Evolutionary conservation across 2,329 filamentous ascomycete genomes (phyloP), one percentile per base, ranked within the genome.

Genomic region (Botrytis squamosa): DNA sequence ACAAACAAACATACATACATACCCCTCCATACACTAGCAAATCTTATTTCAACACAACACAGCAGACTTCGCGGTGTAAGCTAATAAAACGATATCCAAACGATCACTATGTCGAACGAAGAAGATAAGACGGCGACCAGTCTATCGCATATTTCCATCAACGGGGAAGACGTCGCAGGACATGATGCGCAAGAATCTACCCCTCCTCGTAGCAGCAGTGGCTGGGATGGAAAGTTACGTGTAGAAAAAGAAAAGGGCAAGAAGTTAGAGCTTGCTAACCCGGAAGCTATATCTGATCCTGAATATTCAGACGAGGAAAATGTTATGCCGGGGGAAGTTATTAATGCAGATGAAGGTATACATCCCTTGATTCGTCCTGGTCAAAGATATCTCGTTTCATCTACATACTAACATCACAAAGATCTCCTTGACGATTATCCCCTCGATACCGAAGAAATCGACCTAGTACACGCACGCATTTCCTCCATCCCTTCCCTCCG

Each of bases 401-500:
- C 40, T 62, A 44, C 38, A 57, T 68, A 46, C 72, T 75, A 52
- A 75, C 67, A 25, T 22, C 40, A 55, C 70, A 40, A 78, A 90
- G 89, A 91, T 79, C 83, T 91, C 1, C 85, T 91, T 57, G 87
- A 90, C 75, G 86, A 86, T 77, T 89, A 91, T 81, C 87, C 88
- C 75, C 82, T 84, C 55, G 86, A 90, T 52, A 88, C 86, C 2
- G 85, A 95, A 84, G 93, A 97, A 80, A 95, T 99, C 80, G 93
- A 96, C 81, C 90, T 95, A 75, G 91, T 94, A n/a, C 95, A 98
- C 82, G 92, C 92, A 72, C 93, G 95, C 77, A 88, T 99, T 80
- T 84, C 88, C 36, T 95, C 93, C 46, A 92, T 98, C 77, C 84
- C 91, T 10, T 90, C 91, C 25, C 88, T 99, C 36, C 89, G 85